Percentiles rank a stretch among this genome's conserved stretches.
phyloP scores from a whole-genome alignment of 2,329 filamentous ascomycete species.

The Hypoxylon sp. region DNA sequence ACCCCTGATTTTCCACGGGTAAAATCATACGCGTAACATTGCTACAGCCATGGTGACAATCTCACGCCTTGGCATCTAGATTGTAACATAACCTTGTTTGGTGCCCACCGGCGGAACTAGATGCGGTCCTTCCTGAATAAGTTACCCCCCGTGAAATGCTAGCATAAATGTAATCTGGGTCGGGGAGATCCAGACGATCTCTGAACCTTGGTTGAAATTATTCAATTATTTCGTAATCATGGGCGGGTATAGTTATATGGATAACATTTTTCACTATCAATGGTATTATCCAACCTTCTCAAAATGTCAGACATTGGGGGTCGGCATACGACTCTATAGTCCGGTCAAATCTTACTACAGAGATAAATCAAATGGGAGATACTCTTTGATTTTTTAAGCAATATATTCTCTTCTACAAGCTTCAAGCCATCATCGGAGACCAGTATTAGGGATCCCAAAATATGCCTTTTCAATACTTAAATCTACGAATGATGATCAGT shows the following conservation, averaged over 20 bases:
- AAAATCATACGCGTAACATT: slow-evolving; percentile 34
- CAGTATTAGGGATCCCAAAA: too few species aligned
- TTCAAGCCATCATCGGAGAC: too few species aligned
- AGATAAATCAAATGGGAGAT: neutral
- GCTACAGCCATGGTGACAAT: slow-evolving; percentile 18
- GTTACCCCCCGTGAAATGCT: slow-evolving; percentile 14
- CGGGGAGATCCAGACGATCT: slow-evolving; percentile 15
- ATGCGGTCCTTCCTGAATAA: slow-evolving; percentile 31
- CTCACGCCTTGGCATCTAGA: slow-evolving; percentile 33
- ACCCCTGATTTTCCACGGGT: slow-evolving; percentile 30
- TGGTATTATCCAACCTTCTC: neutral
- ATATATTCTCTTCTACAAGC: too few species aligned
- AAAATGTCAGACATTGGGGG: neutral
- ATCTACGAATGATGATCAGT: too few species aligned
- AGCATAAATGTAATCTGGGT: slow-evolving; percentile 16
- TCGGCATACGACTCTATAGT: neutral
- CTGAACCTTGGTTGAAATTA: neutral
- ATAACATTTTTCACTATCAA: neutral
- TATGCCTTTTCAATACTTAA: too few species aligned
- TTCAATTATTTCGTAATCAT: neutral
- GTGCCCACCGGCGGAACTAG: slow-evolving; percentile 27
- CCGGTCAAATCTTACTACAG: neutral
- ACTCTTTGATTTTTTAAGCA: too few species aligned
- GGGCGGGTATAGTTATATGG: neutral
- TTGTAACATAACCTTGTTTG: slow-evolving; percentile 28